Base-by-base conservation (phyloP, 805 yeast species). In the Cyberlindnera lachancei region DNA sequence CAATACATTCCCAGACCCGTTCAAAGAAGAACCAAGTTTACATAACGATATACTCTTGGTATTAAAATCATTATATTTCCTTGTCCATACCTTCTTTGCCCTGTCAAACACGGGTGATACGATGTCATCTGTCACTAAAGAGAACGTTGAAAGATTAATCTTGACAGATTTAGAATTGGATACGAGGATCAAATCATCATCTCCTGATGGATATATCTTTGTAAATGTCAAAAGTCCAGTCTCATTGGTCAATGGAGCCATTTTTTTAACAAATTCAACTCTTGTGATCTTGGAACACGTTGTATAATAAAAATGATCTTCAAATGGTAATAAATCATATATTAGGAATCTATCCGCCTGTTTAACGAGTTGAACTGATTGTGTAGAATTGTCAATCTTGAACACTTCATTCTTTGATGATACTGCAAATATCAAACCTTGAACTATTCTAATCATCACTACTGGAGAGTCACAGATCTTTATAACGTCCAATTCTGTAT, bases 31-130 rank as follows among this genome's bases (percentile, higher is more conserved):
- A 0, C 56, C 56, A 26, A 30, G 40, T 7, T 35, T 28, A 20
- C 40, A 45, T 6, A 46, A 23, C 2, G 28, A 25, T 7, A 33
- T 38, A 5, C 18, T 32, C 23, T 46, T 48, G 12, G 49, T 44
- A 23, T 42, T 42, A 31, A 43, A 49, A 29, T 48, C 53, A 30
- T 51, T 48, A 35, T 30, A 46, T 11, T 33, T 33, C 2, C 38
- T 18, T 19, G 48, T 49, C 54, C 53, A 51, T 17, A 26, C 38
- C 10, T 33, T 29, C 4, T 49, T 15, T 9, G 42, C 28, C 15
- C 36, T 46, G 16, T 27, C 27, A 1, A 45, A 8, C 3, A 37
- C 21, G 4, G 50, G 42, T 12, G 35, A 38, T 5, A 46, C 13
- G 2, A 32, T 28, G 7, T 40, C 34, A 18, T 49, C 50, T 11